Conservation (phyloP, 1,284 basidiomycete species). For the Cryptococcus sp. region DNA sequence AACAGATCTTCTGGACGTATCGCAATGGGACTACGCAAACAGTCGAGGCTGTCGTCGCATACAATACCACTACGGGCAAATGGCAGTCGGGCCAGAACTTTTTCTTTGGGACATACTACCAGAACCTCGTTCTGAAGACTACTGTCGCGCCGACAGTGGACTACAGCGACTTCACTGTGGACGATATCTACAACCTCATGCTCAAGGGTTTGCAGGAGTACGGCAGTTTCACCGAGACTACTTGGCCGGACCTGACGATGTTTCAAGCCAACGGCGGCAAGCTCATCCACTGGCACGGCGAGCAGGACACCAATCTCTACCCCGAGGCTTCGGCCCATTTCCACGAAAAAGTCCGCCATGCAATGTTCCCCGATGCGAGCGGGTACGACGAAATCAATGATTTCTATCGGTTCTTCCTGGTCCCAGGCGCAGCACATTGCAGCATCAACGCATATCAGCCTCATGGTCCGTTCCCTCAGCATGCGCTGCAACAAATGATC, state of each 20-base stretch:
- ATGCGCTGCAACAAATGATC: constrained; percentile 8
- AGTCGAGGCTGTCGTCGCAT: constrained; percentile 3
- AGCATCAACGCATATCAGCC: no score
- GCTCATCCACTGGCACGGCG: constrained; percentile 12
- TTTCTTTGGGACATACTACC: no score
- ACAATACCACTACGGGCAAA: not conserved
- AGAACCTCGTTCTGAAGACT: no score
- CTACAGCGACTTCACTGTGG: constrained; percentile 15
- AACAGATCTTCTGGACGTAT: constrained; percentile 11
- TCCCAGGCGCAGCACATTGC: constrained; percentile 31
- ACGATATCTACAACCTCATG: constrained; percentile 18
- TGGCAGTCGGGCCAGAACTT: constrained; percentile 1
- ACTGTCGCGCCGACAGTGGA: not conserved
- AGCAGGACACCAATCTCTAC: constrained; percentile 1
- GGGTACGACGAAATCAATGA: constrained; percentile 11
- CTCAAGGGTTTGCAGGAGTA: constrained; percentile 11
- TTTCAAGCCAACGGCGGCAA: constrained; percentile 27
- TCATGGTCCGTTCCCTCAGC: not conserved
- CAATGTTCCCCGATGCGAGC: constrained; percentile 7
- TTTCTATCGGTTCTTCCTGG: constrained; percentile 21
- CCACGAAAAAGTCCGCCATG: constrained; percentile 2
- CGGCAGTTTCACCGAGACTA: constrained; percentile 7
- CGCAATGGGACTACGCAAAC: constrained; percentile 5
- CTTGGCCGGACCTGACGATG: constrained; percentile 19
- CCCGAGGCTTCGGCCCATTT: constrained; percentile 1